Conservation (phyloP, 208 protist genomes). For the Leishmania amazonensis region DNA sequence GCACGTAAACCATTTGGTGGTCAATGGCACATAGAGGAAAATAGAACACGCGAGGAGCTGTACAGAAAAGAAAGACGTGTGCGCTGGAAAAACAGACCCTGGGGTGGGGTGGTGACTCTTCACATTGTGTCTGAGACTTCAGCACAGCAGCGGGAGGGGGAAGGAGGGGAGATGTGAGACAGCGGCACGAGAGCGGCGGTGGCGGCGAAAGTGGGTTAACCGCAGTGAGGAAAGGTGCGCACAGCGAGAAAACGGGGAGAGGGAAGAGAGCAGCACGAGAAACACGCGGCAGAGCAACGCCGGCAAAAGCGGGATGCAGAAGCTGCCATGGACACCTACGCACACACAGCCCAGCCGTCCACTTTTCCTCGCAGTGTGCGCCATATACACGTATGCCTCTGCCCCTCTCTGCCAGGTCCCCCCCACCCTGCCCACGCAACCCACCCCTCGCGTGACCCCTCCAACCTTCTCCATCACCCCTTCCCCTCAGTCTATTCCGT, state of each 20-base stretch:
- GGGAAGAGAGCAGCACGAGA: background rate
- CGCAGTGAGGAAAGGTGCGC: background rate
- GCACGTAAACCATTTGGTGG: background rate
- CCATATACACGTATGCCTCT: background rate
- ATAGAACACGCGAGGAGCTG: background rate
- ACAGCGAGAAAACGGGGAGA: background rate
- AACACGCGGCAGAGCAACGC: background rate
- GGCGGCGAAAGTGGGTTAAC: background rate
- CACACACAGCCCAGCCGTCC: background rate
- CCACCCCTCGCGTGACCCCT: background rate
- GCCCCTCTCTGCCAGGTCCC: background rate
- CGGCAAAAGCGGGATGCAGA: background rate
- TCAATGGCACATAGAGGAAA: background rate
- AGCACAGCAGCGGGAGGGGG: background rate
- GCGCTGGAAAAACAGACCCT: background rate
- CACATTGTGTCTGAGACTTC: background rate
- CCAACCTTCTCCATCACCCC: background rate
- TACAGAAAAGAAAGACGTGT: background rate
- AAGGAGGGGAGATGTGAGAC: background rate
- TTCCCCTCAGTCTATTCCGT: background rate
- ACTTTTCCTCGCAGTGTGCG: background rate
- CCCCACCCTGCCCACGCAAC: background rate
- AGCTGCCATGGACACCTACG: background rate
- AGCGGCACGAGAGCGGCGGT: background rate
- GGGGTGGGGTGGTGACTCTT: background rate